Percentiles rank a stretch among this genome's conserved stretches.
Conservation (phyloP, 352 stramenopile species). For the Phytophthora pinifolia region DNA sequence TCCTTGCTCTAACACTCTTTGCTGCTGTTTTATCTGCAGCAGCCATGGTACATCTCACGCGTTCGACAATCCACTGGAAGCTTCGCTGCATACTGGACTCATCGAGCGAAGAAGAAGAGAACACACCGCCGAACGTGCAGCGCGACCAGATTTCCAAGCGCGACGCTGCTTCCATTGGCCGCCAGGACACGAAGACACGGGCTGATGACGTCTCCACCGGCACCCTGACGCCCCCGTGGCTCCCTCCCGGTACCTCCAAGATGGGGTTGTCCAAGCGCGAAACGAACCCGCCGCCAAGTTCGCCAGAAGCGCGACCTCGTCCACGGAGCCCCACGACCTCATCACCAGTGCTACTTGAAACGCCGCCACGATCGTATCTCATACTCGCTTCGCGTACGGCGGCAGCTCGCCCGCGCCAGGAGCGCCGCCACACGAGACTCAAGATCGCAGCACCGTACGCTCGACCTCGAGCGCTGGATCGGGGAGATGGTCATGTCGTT, state of each 20-base stretch:
- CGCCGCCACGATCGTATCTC: background rate
- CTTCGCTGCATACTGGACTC: background rate
- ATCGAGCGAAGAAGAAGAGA: conserved; percentile 1
- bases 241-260: background rate
- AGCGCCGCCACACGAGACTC: background rate
- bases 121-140: background rate
- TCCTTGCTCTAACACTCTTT: too few relatives aligned
- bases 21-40: background rate
- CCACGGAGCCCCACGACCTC: background rate
- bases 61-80: background rate
- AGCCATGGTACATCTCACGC: background rate
- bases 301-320: background rate
- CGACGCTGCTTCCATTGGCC: too few relatives aligned
- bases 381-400: background rate
- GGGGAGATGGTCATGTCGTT: background rate
- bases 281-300: background rate
- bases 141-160: too few relatives aligned
- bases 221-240: conserved; percentile 1
- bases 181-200: background rate
- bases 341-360: background rate
- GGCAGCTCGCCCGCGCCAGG: background rate
- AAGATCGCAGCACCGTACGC: background rate
- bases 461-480: background rate
- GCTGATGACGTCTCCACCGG: too few relatives aligned
- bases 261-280: background rate